Evolutionary conservation across 148 eudicot genomes (phyloP), one percentile per base, ranked within the genome.

Genomic region (Camellia granthamiana): DNA sequence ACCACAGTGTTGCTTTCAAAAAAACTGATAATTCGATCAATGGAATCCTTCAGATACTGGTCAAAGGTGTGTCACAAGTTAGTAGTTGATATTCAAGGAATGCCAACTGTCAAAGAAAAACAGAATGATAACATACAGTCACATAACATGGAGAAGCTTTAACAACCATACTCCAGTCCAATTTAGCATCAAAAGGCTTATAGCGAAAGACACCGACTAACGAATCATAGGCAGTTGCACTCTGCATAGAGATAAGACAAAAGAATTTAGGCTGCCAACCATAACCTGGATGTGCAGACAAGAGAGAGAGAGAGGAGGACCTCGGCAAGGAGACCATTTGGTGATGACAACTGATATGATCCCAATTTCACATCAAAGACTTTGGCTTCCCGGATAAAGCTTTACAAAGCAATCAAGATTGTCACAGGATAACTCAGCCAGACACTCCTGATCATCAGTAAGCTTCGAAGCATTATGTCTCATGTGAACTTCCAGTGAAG

Each of bases 111-210:
- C 49, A 41, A 49, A 52, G 69, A 65, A 76, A 30, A 84, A 81
- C 58, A 58, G 51, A 69, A 70, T 67, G 72, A 75, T 74, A 30
- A 74, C 98, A 80, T 85, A 96, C 99, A 80, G 99, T 96, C 87
- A 91, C 84, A 80, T 96, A 94, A 83, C 98, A 92, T 23, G 99
- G 99, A 83, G 99, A 92, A 80, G 98, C 98, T 87, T 92, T 96
- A 62, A 93, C 98, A 86, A 89, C 92, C 84, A 94, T 76, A 81
- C 98, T 94, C 99, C 99, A 96, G 88, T 96, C 99, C 56, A 94
- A 88, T 62, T 91, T 90, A 84, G 83, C 85, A 90, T 92, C 86
- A 81, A 94, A 86, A 71, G 99, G 99, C 86, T 94, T 96, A 86
- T 91, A 96, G 85, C 90, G 82, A 84, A 94, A 96, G 78, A 88